These are phyloP conservation scores for Aspergillus sp. DNA, from an alignment of 2,329 filamentous ascomycete species.

Conservation along the genomic window DNA sequence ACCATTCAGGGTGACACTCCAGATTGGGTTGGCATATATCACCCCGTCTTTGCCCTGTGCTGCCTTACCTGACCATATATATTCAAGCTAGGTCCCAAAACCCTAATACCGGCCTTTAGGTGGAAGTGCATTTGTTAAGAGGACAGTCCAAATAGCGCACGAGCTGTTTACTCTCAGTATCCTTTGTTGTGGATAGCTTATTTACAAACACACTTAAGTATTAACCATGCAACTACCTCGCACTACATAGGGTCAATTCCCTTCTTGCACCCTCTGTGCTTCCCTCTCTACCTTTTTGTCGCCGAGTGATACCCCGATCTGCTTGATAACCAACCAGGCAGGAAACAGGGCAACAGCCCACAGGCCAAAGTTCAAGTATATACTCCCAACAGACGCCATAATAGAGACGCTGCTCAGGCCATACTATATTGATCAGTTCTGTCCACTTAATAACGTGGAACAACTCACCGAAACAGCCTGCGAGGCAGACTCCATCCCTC, in stretches of 20 bases:
- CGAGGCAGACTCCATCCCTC: conserved; percentile 70
- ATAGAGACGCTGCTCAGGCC: conserved; percentile 62
- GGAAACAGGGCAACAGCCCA: conserved; percentile 66
- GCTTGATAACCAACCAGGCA: conserved; percentile 65
- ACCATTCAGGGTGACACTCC: no score
- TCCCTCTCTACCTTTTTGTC: conserved; percentile 29
- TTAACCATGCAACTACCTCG: no score
- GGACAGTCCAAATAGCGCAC: no score
- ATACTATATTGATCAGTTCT: conserved; percentile 46
- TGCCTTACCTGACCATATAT: no score
- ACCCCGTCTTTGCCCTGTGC: no score
- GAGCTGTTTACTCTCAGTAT: no score
- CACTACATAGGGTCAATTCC: neutral
- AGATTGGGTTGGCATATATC: no score
- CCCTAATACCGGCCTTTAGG: no score
- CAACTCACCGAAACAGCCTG: conserved; percentile 63
- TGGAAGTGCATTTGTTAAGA: no score
- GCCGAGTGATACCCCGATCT: conserved; percentile 48
- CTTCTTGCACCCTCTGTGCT: neutral
- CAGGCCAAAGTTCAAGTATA: conserved; percentile 70
- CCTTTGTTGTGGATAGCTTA: no score
- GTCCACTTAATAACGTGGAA: neutral
- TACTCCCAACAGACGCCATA: conserved; percentile 64
- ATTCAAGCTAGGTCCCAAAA: no score
- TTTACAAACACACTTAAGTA: no score